Evolutionary conservation across 1,284 basidiomycete genomes (phyloP), one percentile per base, ranked within the genome.

Genomic region (Fereydounia khargensis): DNA sequence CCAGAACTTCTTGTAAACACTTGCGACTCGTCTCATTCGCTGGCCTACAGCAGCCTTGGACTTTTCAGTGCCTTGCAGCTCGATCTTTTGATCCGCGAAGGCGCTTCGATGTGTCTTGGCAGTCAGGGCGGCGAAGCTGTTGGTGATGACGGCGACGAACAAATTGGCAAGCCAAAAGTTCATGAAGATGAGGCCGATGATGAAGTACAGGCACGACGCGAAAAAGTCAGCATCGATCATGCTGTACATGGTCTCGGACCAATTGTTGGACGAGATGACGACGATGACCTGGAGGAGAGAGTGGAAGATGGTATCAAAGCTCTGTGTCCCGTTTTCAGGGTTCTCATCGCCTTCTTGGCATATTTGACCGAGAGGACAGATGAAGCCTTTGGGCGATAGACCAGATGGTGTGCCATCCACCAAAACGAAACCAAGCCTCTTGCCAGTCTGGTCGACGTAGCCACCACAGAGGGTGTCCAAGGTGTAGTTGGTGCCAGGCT

Each of bases 61-160:
- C 11, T 41, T 40, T 25, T 22, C 7, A 39, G 7, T 51, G 35
- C 9, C 35, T 25, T 7, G 34, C 16, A 6, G 31, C 21, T 53
- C 38, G 23, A 61, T 17, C 42, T 62, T 67, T 38, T 69, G 79
- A 17, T 83, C 83, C 30, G 89, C 90, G 44, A 97, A 98, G 0
- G 94, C 94, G 75, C 89, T 92, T 75, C 86, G 87, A 74, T 88
- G 85, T 2, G 92, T 97, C 65, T 89, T 85, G 6, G 85, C 83
- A 17, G 90, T 82, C 54, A 97, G 94, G 13, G 87, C 88, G 19
- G 85, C 86, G 76, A 98, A 98, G 0, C 89, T 91, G 75, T 91
- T 90, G 33, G 91, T 91, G 64, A 97, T 95, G 33, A 97, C 92
- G 22, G 92, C 94, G 49, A 97, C 90, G 74, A 96, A 89, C 49